Evolutionary conservation across 768 basidiomycete species (phyloP), one percentile per base, ranked within the genome.

Genomic region (Lepiota venenata): DNA sequence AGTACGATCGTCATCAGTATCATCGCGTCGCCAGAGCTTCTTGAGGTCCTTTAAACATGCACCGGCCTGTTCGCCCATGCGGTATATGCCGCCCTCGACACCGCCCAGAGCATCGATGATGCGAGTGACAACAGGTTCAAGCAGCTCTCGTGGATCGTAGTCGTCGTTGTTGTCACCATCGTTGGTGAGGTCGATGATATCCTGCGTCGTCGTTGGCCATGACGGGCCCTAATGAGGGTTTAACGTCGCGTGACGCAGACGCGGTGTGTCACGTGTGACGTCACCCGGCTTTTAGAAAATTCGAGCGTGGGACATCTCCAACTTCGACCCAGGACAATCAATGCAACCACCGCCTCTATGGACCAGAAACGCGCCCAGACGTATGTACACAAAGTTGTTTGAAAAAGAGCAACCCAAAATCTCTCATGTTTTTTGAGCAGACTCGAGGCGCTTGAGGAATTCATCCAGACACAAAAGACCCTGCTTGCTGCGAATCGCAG

Each of bases 1-100:
- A 0, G 94, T 98, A 15, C 97, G 83, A 66, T 95, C 94, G 66
- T 98, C 96, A 69, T 99, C 97, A 0, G 87, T 87, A 63, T 98
- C 97, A 69, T 99, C 97, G 68, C 92, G 89, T 48, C 95, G 74
- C 97, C 96, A 98, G 46, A 96, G 80, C 61, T 86, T 91, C 73
- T 98, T 98, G 56, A 99, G 76, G 67, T 98, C 97, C 62, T 91
- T 91, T 61, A 99, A 68, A 69, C 93, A 96, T 2, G 88, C 88
- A 56, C 74, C 73, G n/a, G 79, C 84, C 57, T 91, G 84, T 73
- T 93, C 91, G 40, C 91, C 91, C 63, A 92, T 80, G 40, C 84
- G 75, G 69, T 93, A 93, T 4, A 64, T 68, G 18, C 76, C 79
- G 15, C 68, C 77, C 69, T 93, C 88, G 59, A 79, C 73, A 1